Conservation (phyloP, 1,139 yeast species). For the Taiozyma sp. region DNA sequence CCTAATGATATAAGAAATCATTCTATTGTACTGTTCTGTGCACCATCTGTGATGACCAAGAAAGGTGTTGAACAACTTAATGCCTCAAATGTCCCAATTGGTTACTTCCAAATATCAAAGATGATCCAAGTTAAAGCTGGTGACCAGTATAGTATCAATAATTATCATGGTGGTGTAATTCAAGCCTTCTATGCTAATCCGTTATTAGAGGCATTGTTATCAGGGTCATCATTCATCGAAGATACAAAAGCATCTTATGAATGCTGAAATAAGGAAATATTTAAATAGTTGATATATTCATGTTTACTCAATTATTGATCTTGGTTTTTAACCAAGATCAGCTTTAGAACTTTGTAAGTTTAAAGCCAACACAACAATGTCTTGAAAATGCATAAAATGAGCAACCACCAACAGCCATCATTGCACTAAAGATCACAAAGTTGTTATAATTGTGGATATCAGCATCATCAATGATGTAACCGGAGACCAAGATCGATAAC, state of each 20-base stretch:
- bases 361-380: conserved; percentile 32
- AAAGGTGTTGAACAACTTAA: conserved; percentile 58
- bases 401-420: conserved; percentile 29
- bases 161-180: conserved; percentile 40
- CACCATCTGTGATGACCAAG: conserved; percentile 56
- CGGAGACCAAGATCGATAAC: conserved; percentile 37
- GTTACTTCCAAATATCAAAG: conserved; percentile 41
- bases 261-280: no score
- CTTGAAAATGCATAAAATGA: conserved; percentile 30
- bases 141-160: conserved; percentile 33
- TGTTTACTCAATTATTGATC: not conserved
- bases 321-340: no score
- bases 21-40: conserved; percentile 42
- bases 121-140: conserved; percentile 18
- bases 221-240: conserved; percentile 3
- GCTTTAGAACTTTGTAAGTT: conserved; percentile 12
- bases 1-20: conserved; percentile 26
- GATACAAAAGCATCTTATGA: conserved; percentile 21
- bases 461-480: conserved; percentile 38
- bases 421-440: conserved; percentile 34
- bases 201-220: conserved; percentile 1
- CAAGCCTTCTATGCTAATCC: conserved; percentile 43
- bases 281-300: not conserved
- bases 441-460: conserved; percentile 28
- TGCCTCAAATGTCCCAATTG: conserved; percentile 48